Conservation (phyloP, 768 basidiomycete species). For the Kondoa subrosea region DNA sequence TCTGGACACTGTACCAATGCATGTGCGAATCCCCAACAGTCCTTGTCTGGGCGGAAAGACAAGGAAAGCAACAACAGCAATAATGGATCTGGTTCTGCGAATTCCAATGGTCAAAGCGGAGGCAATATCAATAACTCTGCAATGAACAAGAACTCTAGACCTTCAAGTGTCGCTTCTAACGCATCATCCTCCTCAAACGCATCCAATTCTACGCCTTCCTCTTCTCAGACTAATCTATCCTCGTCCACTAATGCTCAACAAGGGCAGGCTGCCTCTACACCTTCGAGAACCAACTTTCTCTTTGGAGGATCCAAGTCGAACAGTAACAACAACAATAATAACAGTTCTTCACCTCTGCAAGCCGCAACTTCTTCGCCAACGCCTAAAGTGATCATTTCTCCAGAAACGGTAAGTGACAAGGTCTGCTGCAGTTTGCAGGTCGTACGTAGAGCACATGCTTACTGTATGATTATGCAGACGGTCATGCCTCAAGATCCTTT, state of each 20-base stretch:
- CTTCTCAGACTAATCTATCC: background rate
- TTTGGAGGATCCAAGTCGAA: background rate
- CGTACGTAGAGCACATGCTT: background rate
- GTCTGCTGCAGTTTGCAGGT: background rate
- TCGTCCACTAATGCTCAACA: background rate
- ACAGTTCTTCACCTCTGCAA: background rate
- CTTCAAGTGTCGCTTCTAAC: background rate
- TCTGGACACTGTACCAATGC: background rate
- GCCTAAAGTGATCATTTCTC: background rate
- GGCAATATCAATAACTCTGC: background rate
- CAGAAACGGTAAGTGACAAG: background rate
- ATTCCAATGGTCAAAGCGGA: background rate
- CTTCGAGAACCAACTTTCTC: background rate
- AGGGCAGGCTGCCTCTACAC: background rate
- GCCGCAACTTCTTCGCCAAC: background rate
- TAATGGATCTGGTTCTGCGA: background rate
- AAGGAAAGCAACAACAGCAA: background rate
- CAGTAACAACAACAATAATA: background rate
- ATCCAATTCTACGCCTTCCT: background rate
- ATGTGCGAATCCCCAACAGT: background rate
- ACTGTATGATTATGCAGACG: slow-evolving; percentile 20
- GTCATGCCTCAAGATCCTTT: slow-evolving; percentile 36
- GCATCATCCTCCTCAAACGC: background rate
- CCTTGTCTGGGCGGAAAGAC: background rate
- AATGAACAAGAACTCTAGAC: background rate